These are phyloP conservation scores for Coemansia sp. DNA, from an alignment of 192 early-diverging fungal genomes.

Conservation along the genomic window DNA sequence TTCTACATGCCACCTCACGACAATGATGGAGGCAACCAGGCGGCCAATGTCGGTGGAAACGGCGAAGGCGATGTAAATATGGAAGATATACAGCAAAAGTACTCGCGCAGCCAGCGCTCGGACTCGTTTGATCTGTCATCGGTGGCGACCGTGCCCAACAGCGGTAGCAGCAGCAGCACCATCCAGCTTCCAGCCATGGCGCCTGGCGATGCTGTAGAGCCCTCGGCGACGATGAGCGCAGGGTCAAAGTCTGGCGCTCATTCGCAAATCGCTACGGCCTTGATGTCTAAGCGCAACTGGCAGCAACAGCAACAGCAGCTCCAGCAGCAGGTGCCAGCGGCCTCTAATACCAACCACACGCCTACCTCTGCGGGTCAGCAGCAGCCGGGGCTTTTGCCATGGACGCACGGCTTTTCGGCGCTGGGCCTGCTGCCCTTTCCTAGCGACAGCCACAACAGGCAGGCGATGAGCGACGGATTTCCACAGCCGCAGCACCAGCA, in stretches of 20 bases:
- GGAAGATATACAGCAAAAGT: neutral
- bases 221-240: neutral
- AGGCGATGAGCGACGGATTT: constrained; percentile 9
- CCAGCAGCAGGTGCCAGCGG: constrained; percentile 5
- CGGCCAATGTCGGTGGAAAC: neutral
- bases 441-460: neutral
- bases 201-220: neutral
- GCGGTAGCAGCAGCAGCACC: neutral
- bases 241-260: constrained; percentile 27
- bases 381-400: constrained; percentile 9
- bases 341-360: neutral
- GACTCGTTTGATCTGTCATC: constrained; percentile 46
- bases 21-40: neutral
- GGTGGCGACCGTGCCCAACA: constrained; percentile 33
- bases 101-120: constrained; percentile 35
- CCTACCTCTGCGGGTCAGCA: neutral
- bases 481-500: constrained; percentile 17
- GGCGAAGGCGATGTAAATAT: constrained; percentile 26
- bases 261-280: constrained; percentile 43
- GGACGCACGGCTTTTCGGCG: constrained; percentile 23
- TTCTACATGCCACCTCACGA: constrained; percentile 16
- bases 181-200: neutral
- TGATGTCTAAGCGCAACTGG: constrained; percentile 29
- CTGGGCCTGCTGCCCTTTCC: constrained; percentile 26
- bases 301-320: constrained; percentile 21